phyloP scores from a whole-genome alignment of 768 basidiomycete species.

The Kwoniella newhampshirensis region DNA sequence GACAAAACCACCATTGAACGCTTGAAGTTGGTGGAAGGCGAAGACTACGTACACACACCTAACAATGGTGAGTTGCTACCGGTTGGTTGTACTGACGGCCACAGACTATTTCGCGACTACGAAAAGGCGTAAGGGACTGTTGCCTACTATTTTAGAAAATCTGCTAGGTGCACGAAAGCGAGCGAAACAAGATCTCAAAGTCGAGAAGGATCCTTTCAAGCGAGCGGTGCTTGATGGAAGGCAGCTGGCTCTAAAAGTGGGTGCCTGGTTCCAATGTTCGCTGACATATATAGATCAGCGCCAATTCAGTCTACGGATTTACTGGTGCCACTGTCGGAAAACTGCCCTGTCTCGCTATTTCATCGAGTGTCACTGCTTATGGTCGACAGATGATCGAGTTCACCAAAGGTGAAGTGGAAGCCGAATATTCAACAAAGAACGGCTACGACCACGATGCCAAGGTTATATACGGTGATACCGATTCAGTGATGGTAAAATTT shows the following conservation, averaged over 20 bases:
- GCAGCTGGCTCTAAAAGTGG: constrained; percentile 90
- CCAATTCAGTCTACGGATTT: constrained; percentile 98
- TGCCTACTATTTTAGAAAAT: constrained; percentile 90
- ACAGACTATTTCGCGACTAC: constrained; percentile 86
- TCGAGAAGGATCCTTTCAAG: constrained; percentile 94
- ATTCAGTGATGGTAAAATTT: constrained; percentile 98
- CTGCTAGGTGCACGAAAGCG: constrained; percentile 89
- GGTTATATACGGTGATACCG: constrained; percentile 97
- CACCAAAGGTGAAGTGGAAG: constrained; percentile 90
- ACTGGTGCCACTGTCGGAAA: constrained; percentile 97
- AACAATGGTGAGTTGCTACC: constrained; percentile 71
- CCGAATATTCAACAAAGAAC: constrained; percentile 78
- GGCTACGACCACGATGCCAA: constrained; percentile 83
- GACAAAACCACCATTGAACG: constrained; percentile 76
- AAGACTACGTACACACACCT: constrained; percentile 91
- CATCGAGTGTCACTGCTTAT: constrained; percentile 91
- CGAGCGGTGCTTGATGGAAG: constrained; percentile 96
- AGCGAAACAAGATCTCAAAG: constrained; percentile 93
- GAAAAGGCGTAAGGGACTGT: constrained; percentile 74
- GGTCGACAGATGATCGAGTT: constrained; percentile 99
- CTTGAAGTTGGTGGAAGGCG: constrained; percentile 72
- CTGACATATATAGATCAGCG: constrained; percentile 72
- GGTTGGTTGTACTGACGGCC: constrained; percentile 2
- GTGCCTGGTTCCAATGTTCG: constrained; percentile 9
- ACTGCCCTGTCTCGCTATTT: constrained; percentile 90